Conservation (phyloP, 1,284 basidiomycete genomes). For the Fomitopsis betulina region DNA sequence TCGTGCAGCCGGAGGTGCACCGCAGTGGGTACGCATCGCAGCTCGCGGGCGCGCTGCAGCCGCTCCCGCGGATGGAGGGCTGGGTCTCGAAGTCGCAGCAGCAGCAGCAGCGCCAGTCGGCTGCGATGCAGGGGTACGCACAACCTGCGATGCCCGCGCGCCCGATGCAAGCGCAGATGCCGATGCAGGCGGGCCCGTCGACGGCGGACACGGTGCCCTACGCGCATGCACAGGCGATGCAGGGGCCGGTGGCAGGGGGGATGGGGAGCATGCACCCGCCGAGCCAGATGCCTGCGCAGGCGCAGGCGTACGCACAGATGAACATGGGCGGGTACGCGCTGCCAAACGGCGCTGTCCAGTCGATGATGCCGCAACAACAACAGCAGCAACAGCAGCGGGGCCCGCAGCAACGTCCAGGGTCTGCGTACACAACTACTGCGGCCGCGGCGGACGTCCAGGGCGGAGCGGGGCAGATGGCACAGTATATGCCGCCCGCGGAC, state of each 20-base stretch:
- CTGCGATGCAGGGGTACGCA: background rate
- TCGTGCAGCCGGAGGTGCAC: slow-evolving; percentile 20
- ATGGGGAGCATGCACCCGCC: background rate
- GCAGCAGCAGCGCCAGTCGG: background rate
- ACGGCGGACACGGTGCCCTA: background rate
- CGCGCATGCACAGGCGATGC: slow-evolving; percentile 5
- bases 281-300: background rate
- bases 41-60: slow-evolving; percentile 12
- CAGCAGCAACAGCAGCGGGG: background rate
- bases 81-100: background rate
- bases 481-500: slow-evolving; percentile 27
- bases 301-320: background rate
- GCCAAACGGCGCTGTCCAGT: background rate
- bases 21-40: slow-evolving; percentile 10
- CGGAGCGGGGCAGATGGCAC: slow-evolving; percentile 7
- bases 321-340: background rate
- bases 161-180: background rate
- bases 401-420: slow-evolving; percentile 9
- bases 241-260: background rate
- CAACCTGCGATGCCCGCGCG: background rate
- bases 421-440: background rate
- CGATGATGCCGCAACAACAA: background rate
- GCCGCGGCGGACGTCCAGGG: background rate
- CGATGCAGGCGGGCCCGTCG: background rate
- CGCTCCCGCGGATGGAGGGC: slow-evolving; percentile 3